Evolutionary conservation across 2,329 filamentous ascomycete genomes (phyloP).

Genomic region (Samsoniella hepiali): DNA sequence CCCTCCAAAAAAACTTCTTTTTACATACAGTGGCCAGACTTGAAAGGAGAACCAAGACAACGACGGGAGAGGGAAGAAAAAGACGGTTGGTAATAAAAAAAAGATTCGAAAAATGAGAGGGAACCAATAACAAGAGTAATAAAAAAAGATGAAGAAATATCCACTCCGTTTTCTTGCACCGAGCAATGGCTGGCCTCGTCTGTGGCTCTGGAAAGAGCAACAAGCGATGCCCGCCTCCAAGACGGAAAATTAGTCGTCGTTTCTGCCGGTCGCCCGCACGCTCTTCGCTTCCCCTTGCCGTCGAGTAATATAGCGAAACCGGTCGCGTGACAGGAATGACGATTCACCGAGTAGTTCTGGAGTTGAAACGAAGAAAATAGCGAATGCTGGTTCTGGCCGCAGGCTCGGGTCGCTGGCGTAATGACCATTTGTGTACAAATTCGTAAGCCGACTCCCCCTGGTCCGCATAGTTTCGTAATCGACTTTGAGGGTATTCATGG

Average conservation of each 20-base stretch:
- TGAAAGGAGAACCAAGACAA: neutral
- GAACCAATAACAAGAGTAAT: slow-evolving; percentile 13
- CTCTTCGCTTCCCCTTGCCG: neutral
- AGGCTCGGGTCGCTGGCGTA: neutral
- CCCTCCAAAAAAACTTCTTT: neutral
- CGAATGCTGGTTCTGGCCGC: slow-evolving; percentile 8
- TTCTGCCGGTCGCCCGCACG: neutral
- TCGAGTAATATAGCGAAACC: slow-evolving; percentile 5
- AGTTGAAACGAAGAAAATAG: slow-evolving; percentile 4
- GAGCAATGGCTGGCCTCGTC: slow-evolving; percentile 3
- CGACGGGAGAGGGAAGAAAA: slow-evolving; percentile 9
- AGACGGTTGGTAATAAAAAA: slow-evolving; percentile 13
- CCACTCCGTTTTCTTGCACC: slow-evolving; percentile 6
- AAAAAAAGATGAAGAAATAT: slow-evolving; percentile 13
- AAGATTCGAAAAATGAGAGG: slow-evolving; percentile 18
- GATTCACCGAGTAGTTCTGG: slow-evolving; percentile 1
- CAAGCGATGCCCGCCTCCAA: neutral
- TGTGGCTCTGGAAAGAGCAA: neutral
- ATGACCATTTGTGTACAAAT: slow-evolving; percentile 14
- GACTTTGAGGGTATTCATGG: slow-evolving; percentile 24
- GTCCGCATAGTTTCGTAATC: slow-evolving; percentile 20
- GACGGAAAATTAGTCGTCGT: neutral
- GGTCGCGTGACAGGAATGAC: slow-evolving; percentile 9
- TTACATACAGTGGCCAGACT: slow-evolving; percentile 10
- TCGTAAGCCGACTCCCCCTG: slow-evolving; percentile 18